Base-by-base conservation (phyloP, 352 stramenopile species). In the Globisporangium spinosum region DNA sequence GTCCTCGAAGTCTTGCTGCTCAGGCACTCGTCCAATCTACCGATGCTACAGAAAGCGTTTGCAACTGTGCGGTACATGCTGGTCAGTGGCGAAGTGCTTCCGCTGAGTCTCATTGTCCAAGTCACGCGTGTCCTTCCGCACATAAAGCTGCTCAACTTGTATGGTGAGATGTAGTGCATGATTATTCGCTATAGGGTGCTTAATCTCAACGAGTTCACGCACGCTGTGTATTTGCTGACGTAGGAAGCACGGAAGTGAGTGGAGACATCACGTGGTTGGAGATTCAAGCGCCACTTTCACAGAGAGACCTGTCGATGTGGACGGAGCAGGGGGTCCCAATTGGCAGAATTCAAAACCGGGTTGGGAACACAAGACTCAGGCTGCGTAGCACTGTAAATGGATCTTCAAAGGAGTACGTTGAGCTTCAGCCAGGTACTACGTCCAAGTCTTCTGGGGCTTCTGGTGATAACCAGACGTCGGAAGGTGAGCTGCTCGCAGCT, bases 221-320 rank as follows among this genome's bases (percentile, higher is more conserved):
- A 10, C 62, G 2, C 58, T 70, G 9, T 3, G n/a, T 17, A 62
- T n/a, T 13, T 3, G 29, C n/a, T 43, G 20, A 27, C 54, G 25
- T 54, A 87, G 79, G 79, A 25, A 89, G 80, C 64, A 89, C 82
- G 0, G 82, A 91, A 65, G 55, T 91, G 51, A 89, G 80, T 49
- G 82, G 82, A 1, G 82, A 91, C 61, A 66, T 89, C 54, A 85
- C 73, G 35, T 85, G 72, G 57, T 72, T 82, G 53, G 67, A 75
- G 51, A 20, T 89, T 5, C 72, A 71, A 8, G 62, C 64, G 7
- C 72, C 74, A 20, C 47, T 83, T 4, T 55, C 65, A 9, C 6
- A n/a, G 6, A 20, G 27, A 15, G 54, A 80, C 15, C 2, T 74
- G 17, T 43, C 23, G 15, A 27, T 57, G 2, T 89, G 82, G 82